Percentiles rank a stretch among this genome's conserved stretches.
Evolutionary conservation across 495 filamentous ascomycete genomes (phyloP).

Genomic region (Tuber calosporum): DNA sequence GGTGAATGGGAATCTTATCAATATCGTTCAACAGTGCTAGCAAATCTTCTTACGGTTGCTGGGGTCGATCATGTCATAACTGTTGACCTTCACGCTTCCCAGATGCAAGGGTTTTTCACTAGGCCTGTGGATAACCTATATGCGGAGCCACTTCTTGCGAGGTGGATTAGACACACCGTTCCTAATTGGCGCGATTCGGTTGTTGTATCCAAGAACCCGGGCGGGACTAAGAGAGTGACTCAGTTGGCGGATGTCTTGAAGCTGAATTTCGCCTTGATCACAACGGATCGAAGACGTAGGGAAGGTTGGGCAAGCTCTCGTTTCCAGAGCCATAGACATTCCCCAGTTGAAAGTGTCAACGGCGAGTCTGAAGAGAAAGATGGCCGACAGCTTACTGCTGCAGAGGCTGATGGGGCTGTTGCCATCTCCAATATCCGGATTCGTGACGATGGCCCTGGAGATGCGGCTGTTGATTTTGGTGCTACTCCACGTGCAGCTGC

Average conservation of each 20-base stretch:
- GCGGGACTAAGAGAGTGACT: slow-evolving; percentile 94
- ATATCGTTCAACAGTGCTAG: slow-evolving; percentile 54
- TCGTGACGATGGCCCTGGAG: background rate
- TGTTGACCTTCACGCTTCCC: slow-evolving; percentile 89
- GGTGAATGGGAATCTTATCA: background rate
- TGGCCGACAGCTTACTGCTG: background rate
- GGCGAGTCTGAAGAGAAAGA: slow-evolving; percentile 25
- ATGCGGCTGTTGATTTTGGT: slow-evolving; percentile 28
- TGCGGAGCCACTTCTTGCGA: slow-evolving; percentile 89
- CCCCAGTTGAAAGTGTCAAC: slow-evolving; percentile 39
- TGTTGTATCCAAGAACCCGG: slow-evolving; percentile 95
- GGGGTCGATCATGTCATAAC: slow-evolving; percentile 97
- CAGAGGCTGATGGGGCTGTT: slow-evolving; percentile 16
- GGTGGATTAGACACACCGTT: slow-evolving; percentile 88
- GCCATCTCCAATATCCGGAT: background rate
- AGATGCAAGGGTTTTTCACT: slow-evolving; percentile 99
- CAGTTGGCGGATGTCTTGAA: slow-evolving; percentile 92
- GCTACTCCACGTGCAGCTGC: slow-evolving; percentile 27
- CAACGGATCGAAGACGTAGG: slow-evolving; percentile 75
- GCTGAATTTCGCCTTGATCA: slow-evolving; percentile 94
- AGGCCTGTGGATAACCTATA: slow-evolving; percentile 97
- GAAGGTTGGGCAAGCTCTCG: slow-evolving; percentile 46
- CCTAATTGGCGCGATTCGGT: slow-evolving; percentile 82
- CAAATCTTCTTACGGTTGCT: slow-evolving; percentile 85
- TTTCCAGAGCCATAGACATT: slow-evolving; percentile 41